Evolutionary conservation across 345 rosid genomes (phyloP).

Genomic region (Syzygium aqueum): DNA sequence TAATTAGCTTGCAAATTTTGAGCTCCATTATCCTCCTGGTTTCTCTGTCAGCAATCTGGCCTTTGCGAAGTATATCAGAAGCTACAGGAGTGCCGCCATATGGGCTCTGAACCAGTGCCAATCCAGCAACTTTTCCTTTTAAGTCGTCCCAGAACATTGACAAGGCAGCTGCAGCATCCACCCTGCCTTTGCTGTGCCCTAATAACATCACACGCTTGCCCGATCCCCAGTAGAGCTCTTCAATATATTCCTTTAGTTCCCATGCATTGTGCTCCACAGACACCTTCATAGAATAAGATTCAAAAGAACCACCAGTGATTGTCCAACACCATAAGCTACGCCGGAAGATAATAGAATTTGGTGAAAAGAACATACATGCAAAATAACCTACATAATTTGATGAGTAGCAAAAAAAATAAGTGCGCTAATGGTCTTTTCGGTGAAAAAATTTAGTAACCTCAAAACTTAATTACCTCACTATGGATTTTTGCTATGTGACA

Average conservation of each 20-base stretch:
- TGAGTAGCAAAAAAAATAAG: background rate
- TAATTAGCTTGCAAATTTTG: slow-evolving; percentile 54
- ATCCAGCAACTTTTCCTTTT: slow-evolving; percentile 59
- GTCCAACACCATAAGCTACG: slow-evolving; percentile 1
- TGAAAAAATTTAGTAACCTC: background rate
- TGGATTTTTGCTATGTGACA: slow-evolving; percentile 69
- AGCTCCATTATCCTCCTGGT: slow-evolving; percentile 59
- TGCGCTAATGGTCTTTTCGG: background rate
- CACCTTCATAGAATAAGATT: slow-evolving; percentile 25
- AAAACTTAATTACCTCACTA: slow-evolving; percentile 43
- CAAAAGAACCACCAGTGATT: background rate
- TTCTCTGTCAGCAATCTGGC: slow-evolving; percentile 64
- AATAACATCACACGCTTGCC: slow-evolving; percentile 62
- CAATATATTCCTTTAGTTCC: slow-evolving; percentile 64
- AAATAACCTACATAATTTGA: background rate
- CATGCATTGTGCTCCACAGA: slow-evolving; percentile 69
- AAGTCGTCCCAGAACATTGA: slow-evolving; percentile 44
- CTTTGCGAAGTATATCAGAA: slow-evolving; percentile 62
- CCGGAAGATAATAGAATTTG: background rate
- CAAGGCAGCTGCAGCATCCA: slow-evolving; percentile 75
- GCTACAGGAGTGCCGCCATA: slow-evolving; percentile 63
- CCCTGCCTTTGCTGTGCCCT: slow-evolving; percentile 76
- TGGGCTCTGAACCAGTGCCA: slow-evolving; percentile 67
- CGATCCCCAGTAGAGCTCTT: slow-evolving; percentile 73
- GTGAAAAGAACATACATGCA: background rate